phyloP scores from a whole-genome alignment of 805 yeast genomes.

The Candida rishiriensis region DNA sequence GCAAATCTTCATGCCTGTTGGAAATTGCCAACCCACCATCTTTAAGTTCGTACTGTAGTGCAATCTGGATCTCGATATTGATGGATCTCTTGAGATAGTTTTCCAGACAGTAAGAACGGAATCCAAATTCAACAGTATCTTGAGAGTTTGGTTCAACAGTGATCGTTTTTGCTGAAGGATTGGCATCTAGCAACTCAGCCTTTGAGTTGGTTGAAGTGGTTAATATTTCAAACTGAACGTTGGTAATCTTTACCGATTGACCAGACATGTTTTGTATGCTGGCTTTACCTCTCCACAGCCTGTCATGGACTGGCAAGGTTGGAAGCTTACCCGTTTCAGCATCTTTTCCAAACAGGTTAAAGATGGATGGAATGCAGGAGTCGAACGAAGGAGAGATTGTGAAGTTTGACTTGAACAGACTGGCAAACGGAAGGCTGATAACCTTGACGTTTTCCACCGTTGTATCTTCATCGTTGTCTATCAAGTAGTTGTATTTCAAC shows the following conservation, averaged over 20 bases:
- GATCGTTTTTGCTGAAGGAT: neutral
- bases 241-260: constrained; percentile 33
- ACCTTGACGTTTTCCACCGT: constrained; percentile 24
- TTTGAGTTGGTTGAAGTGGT: constrained; percentile 6
- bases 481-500: constrained; percentile 22
- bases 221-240: constrained; percentile 12
- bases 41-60: constrained; percentile 13
- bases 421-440: constrained; percentile 23
- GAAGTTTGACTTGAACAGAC: constrained; percentile 28
- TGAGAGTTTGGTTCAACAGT: neutral
- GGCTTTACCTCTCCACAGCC: constrained; percentile 33
- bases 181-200: constrained; percentile 4
- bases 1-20: constrained; percentile 31
- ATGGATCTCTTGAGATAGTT: constrained; percentile 17
- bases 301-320: constrained; percentile 27
- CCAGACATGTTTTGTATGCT: constrained; percentile 27
- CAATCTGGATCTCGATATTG: constrained; percentile 16
- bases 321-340: constrained; percentile 9
- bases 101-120: constrained; percentile 13
- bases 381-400: constrained; percentile 30
- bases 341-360: constrained; percentile 10
- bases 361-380: constrained; percentile 25
- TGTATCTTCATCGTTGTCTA: constrained; percentile 26
- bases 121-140: constrained; percentile 7
- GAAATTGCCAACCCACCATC: constrained; percentile 3